A percentile compares a stretch with the other conserved stretches of the same genome.
These are phyloP conservation scores for Fusarium pseudonygamai DNA, from an alignment of 2,329 filamentous ascomycete genomes.

Conservation along the genomic window DNA sequence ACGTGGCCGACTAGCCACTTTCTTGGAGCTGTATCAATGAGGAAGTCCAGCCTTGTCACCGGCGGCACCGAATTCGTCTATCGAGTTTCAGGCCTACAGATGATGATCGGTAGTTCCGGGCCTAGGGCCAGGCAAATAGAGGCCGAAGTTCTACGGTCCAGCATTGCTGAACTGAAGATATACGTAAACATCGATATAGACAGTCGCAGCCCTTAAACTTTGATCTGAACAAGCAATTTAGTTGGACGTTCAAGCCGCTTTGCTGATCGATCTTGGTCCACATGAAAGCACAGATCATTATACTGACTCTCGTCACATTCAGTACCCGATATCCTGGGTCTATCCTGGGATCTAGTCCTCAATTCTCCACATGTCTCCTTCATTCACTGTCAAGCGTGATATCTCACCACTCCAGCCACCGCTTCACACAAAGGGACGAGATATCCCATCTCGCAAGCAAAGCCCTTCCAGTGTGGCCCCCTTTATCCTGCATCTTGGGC, in stretches of 20 bases:
- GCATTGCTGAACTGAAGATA: not conserved
- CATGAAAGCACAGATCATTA: not conserved
- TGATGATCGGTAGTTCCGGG: slow-evolving; percentile 14
- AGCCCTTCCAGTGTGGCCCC: not conserved
- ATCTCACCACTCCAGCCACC: slow-evolving; percentile 14
- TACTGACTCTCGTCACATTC: not conserved
- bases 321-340: slow-evolving; percentile 2
- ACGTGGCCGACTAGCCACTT: slow-evolving; percentile 13
- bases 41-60: slow-evolving; percentile 18
- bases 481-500: not conserved
- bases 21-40: not conserved
- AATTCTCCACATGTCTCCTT: slow-evolving; percentile 23
- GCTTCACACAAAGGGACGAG: not conserved
- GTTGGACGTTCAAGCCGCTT: not conserved
- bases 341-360: not conserved
- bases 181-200: not conserved
- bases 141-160: slow-evolving; percentile 1
- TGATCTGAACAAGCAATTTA: slow-evolving; percentile 20
- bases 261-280: not conserved
- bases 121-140: not conserved
- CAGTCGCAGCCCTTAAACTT: not conserved
- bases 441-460: not conserved
- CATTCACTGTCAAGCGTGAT: slow-evolving; percentile 16
- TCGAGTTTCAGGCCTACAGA: slow-evolving; percentile 11
- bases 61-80: slow-evolving; percentile 30